Conservation (phyloP, 2,329 filamentous ascomycete species). For the Aureobasidium sp. region DNA sequence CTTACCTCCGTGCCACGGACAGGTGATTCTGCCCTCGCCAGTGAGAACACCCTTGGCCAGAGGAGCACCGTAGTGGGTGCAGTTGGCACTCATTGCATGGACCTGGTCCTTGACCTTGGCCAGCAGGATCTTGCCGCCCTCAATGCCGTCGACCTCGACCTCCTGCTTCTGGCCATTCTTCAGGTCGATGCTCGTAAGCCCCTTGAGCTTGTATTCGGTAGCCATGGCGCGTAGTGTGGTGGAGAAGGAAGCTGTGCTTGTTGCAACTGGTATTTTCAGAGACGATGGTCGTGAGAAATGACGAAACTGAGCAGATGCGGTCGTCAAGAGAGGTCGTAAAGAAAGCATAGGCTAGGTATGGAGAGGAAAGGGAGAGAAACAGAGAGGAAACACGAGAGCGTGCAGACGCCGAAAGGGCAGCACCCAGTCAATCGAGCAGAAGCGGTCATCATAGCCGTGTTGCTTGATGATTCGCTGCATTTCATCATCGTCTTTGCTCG, state of each 20-base stretch:
- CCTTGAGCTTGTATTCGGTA: slow-evolving; percentile 60
- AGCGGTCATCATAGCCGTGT: background rate
- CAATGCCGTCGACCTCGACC: slow-evolving; percentile 82
- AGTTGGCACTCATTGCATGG: slow-evolving; percentile 75
- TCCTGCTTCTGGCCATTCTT: slow-evolving; percentile 79
- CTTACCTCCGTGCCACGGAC: slow-evolving; percentile 91
- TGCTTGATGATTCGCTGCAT: slow-evolving; percentile 9
- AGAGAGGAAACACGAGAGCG: background rate
- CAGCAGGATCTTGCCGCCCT: slow-evolving; percentile 78
- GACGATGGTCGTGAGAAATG: slow-evolving; percentile 1
- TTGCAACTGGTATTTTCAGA: background rate
- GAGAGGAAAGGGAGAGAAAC: background rate
- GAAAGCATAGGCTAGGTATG: slow-evolving; percentile 13
- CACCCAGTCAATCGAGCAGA: background rate
- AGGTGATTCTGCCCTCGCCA: slow-evolving; percentile 74
- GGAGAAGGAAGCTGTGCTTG: slow-evolving; percentile 19
- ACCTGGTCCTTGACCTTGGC: slow-evolving; percentile 70
- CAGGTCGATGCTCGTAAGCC: slow-evolving; percentile 64
- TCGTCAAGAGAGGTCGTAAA: slow-evolving; percentile 14
- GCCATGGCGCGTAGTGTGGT: slow-evolving; percentile 33
- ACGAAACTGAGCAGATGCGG: slow-evolving; percentile 10
- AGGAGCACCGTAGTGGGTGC: slow-evolving; percentile 87
- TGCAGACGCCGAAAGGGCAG: background rate
- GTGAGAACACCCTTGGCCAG: slow-evolving; percentile 79
- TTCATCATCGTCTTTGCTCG: background rate